Evolutionary conservation across 805 yeast species (phyloP).

Genomic region (Monosporozyma aquatica): DNA sequence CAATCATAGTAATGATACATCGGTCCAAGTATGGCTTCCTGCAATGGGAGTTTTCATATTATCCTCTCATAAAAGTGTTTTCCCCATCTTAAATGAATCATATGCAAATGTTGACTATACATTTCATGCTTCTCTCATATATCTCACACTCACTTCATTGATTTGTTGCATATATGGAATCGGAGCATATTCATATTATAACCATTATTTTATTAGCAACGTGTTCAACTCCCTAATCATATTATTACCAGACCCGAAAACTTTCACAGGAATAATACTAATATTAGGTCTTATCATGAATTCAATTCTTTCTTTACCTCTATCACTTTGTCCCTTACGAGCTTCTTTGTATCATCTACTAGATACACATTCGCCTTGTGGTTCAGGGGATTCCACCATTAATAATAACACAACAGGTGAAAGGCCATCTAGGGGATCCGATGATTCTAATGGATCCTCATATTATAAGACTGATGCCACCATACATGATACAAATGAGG

Average conservation of each 20-base stretch:
- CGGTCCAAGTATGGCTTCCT: background rate
- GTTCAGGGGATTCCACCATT: background rate
- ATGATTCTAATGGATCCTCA: no score
- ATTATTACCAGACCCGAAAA: no score
- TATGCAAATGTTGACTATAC: background rate
- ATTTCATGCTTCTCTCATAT: background rate
- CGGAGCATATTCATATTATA: background rate
- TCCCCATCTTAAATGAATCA: background rate
- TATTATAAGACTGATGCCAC: constrained; percentile 4
- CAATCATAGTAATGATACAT: background rate
- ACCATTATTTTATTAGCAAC: no score
- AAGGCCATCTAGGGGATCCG: background rate
- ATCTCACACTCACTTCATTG: background rate
- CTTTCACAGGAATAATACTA: background rate
- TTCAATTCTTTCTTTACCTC: background rate
- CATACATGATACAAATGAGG: background rate
- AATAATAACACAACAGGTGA: background rate
- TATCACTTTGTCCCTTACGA: background rate
- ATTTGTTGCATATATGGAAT: background rate
- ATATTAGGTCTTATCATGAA: background rate
- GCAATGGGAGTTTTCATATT: background rate
- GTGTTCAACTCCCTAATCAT: no score
- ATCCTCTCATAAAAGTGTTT: background rate
- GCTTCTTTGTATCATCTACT: background rate
- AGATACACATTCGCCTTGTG: background rate